These are phyloP conservation scores for Venturia aucupariae DNA, from an alignment of 2,329 filamentous ascomycete genomes.

Conservation along the genomic window DNA sequence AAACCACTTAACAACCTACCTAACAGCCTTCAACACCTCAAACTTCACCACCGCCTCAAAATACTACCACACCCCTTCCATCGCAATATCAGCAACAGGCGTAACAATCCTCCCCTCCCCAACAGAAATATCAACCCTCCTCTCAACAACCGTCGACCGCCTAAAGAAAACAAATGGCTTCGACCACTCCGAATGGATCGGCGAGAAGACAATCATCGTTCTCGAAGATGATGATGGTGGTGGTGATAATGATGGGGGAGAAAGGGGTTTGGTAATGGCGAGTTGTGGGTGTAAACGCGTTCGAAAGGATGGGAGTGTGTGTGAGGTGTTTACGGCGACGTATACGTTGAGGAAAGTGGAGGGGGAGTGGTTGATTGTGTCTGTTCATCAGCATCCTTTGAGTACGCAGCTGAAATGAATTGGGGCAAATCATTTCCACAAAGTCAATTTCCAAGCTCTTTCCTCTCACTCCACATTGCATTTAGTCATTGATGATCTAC, in stretches of 20 bases:
- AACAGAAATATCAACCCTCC: neutral
- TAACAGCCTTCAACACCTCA: conserved; percentile 1
- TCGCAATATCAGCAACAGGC: neutral
- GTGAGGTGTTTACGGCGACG: conserved; percentile 7
- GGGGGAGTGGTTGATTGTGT: conserved; percentile 7
- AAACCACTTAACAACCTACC: neutral
- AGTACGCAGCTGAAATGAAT: neutral
- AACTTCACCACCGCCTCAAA: neutral
- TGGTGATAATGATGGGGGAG: no score
- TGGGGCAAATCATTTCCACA: neutral
- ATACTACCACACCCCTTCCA: neutral
- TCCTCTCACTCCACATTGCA: neutral
- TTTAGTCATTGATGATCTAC: no score
- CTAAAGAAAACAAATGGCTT: neutral
- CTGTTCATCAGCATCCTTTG: conserved; percentile 9
- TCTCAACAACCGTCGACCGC: neutral
- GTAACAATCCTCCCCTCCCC: neutral
- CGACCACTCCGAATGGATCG: conserved; percentile 10
- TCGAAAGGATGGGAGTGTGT: neutral
- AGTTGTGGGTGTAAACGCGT: neutral
- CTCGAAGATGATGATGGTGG: conserved; percentile 8
- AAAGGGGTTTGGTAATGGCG: conserved; percentile 1
- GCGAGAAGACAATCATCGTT: neutral
- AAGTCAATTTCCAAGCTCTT: neutral
- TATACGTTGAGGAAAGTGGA: conserved; percentile 5